Evolutionary conservation across 345 rosid genomes (phyloP).

Genomic region (Gossypium arboreum): DNA sequence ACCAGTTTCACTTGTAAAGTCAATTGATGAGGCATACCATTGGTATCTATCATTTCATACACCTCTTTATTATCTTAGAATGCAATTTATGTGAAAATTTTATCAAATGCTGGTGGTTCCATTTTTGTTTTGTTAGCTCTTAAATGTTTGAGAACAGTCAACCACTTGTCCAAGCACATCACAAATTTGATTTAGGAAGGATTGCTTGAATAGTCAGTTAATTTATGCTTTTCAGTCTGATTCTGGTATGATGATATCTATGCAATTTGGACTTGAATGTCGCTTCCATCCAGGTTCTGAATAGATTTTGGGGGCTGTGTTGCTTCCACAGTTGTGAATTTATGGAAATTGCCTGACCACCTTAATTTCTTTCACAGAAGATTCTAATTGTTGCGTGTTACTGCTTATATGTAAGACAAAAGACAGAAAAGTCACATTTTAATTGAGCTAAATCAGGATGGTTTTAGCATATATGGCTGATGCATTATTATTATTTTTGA

Average conservation of each 20-base stretch:
- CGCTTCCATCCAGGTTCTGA: not conserved
- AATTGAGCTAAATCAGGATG: not conserved
- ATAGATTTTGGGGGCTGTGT: conserved; percentile 4
- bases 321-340: not conserved
- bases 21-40: conserved; percentile 64
- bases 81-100: conserved; percentile 10
- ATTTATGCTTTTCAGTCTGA: not conserved
- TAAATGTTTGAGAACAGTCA: not conserved
- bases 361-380: not conserved
- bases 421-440: not conserved
- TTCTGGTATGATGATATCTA: not conserved
- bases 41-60: conserved; percentile 50
- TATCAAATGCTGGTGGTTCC: not conserved
- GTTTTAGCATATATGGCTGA: not conserved
- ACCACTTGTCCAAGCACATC: not conserved
- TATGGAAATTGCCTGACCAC: not conserved
- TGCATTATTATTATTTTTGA: not conserved
- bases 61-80: conserved; percentile 2
- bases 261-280: not conserved
- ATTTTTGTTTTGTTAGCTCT: not conserved
- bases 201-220: not conserved
- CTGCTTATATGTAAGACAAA: not conserved
- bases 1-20: conserved; percentile 60
- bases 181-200: not conserved
- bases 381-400: not conserved